These are phyloP conservation scores for Beauveria scarabaeidicola DNA, from an alignment of 2,329 filamentous ascomycete genomes.

Conservation along the genomic window DNA sequence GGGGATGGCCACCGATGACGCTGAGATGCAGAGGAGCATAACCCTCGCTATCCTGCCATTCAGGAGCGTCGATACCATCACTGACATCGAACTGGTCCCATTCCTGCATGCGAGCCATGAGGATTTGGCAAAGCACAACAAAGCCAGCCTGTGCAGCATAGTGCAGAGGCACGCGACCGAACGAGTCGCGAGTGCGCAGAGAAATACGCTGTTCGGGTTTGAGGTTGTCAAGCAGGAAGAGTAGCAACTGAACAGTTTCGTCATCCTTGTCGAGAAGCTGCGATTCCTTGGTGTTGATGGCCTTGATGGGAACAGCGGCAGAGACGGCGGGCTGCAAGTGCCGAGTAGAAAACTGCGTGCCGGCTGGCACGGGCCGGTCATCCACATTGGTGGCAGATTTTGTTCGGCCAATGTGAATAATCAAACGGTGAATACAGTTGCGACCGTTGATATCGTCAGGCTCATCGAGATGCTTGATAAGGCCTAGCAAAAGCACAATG, in stretches of 20 bases:
- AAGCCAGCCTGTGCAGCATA: slow-evolving; percentile 95
- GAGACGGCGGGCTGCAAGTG: slow-evolving; percentile 75
- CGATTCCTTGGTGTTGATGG: slow-evolving; percentile 58
- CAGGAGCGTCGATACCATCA: slow-evolving; percentile 74
- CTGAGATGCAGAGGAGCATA: slow-evolving; percentile 86
- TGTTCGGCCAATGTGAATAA: slow-evolving; percentile 85
- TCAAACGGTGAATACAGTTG: slow-evolving; percentile 85
- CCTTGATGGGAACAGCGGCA: slow-evolving; percentile 51
- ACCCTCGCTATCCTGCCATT: slow-evolving; percentile 90
- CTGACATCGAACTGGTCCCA: slow-evolving; percentile 83
- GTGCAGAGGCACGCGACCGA: slow-evolving; percentile 79
- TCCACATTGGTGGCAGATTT: slow-evolving; percentile 41
- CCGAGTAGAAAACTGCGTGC: slow-evolving; percentile 51
- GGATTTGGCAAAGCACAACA: slow-evolving; percentile 76
- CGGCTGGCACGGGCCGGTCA: slow-evolving; percentile 40
- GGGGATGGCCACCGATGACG: slow-evolving; percentile 81
- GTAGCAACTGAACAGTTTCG: slow-evolving; percentile 61
- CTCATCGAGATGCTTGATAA: slow-evolving; percentile 68
- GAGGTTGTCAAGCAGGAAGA: slow-evolving; percentile 58
- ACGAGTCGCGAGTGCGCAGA: slow-evolving; percentile 62
- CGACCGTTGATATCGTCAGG: slow-evolving; percentile 88
- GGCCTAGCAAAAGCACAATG: slow-evolving; percentile 61
- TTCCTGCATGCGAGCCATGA: slow-evolving; percentile 80
- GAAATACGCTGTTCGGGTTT: slow-evolving; percentile 57
- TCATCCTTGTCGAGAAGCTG: slow-evolving; percentile 61